phyloP scores from a whole-genome alignment of 2,329 filamentous ascomycete species.

The Stachybotrys chartarum region DNA sequence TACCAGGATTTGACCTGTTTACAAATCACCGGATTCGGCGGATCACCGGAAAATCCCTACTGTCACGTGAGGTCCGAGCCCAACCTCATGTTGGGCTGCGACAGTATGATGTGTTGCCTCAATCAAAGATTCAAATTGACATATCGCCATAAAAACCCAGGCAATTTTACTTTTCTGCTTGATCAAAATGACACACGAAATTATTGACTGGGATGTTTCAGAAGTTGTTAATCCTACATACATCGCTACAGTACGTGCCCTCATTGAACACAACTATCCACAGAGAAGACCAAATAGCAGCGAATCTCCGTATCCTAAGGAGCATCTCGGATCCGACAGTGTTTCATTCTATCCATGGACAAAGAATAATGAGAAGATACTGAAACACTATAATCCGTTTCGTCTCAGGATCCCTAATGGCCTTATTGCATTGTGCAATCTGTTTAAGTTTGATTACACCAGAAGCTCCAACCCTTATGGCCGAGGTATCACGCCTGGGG shows the following conservation, averaged over 20 bases:
- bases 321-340: neutral
- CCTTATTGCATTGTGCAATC: neutral
- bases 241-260: neutral
- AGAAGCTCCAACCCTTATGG: neutral
- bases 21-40: too few relatives aligned
- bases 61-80: constrained; percentile 1
- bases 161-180: neutral
- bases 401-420: neutral
- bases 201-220: neutral
- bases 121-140: neutral
- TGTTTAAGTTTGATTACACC: neutral
- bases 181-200: neutral
- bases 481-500: neutral
- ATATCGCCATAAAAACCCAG: neutral
- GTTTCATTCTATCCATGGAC: neutral
- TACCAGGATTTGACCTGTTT: too few relatives aligned
- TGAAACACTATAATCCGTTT: neutral
- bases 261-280: neutral
- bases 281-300: neutral
- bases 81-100: neutral
- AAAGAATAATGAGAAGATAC: neutral
- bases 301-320: neutral
- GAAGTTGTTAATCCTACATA: neutral
- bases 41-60: too few relatives aligned
- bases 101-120: neutral